phyloP scores from a whole-genome alignment of 2,329 filamentous ascomycete genomes.

The Hymenoscyphus fraxineus region DNA sequence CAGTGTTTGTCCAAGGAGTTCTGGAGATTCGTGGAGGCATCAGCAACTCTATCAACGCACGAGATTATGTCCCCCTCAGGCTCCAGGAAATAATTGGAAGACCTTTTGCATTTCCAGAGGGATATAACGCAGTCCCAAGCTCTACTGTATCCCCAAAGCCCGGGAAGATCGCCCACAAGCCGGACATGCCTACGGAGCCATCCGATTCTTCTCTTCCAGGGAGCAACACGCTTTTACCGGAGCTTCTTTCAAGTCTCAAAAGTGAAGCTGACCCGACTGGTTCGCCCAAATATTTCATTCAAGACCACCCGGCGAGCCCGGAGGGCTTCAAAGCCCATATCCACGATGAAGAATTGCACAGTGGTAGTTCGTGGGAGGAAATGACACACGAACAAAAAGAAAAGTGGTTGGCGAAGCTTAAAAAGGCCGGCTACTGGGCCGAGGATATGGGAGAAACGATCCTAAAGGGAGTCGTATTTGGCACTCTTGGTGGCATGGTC shows the following conservation, averaged over 20 bases:
- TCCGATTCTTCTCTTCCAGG: constrained; percentile 5
- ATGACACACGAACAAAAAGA: constrained; percentile 29
- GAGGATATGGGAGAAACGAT: constrained; percentile 32
- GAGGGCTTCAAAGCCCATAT: constrained; percentile 22
- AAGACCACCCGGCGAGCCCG: constrained; percentile 9
- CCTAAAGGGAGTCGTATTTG: constrained; percentile 35
- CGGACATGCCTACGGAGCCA: constrained; percentile 11
- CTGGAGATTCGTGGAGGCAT: constrained; percentile 32
- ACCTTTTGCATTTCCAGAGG: constrained; percentile 26
- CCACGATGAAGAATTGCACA: constrained; percentile 27
- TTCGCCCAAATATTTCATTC: constrained; percentile 1
- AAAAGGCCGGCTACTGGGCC: constrained; percentile 34
- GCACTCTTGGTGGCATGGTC: constrained; percentile 32
- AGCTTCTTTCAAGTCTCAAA: constrained; percentile 21
- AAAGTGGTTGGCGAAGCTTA: constrained; percentile 32
- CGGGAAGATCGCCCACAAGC: constrained; percentile 11
- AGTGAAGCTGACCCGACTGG: constrained; percentile 3
- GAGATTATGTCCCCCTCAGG: constrained; percentile 24
- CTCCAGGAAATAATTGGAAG: constrained; percentile 29
- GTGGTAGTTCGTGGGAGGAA: constrained; percentile 32
- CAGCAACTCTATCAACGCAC: constrained; percentile 25
- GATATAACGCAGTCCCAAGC: constrained; percentile 16
- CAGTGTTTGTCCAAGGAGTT: constrained; percentile 31
- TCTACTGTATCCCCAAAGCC: neutral
- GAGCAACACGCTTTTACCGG: constrained; percentile 10